Percentiles rank a stretch among this genome's conserved stretches.
phyloP scores from a whole-genome alignment of 257 asterid species.

The Pogostemon cablin region DNA sequence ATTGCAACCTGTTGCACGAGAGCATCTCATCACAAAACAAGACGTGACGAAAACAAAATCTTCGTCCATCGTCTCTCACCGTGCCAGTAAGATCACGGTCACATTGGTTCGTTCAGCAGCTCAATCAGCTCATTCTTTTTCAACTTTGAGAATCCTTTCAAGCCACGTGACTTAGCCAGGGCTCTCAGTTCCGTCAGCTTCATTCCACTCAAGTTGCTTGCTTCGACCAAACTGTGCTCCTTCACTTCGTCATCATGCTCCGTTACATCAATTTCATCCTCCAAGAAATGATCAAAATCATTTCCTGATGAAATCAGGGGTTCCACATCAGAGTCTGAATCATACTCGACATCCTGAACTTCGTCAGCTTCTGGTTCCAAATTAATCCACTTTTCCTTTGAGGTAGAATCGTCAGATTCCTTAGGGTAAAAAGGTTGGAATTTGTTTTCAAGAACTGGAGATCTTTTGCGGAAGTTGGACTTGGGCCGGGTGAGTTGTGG shows the following conservation, averaged over 20 bases:
- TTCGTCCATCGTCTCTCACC: not conserved
- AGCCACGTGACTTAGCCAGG: constrained; percentile 69
- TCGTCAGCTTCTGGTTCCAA: constrained; percentile 39
- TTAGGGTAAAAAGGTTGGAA: constrained; percentile 51
- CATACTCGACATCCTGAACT: constrained; percentile 41
- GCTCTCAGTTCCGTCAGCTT: constrained; percentile 58
- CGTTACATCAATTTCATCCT: constrained; percentile 42
- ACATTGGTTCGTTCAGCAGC: constrained; percentile 37
- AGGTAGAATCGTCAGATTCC: constrained; percentile 36
- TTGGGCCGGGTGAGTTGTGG: constrained; percentile 63
- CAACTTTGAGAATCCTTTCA: constrained; percentile 73
- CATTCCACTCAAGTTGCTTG: not conserved
- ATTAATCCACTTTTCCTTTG: constrained; percentile 30
- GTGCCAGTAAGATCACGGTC: not conserved
- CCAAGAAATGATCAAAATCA: constrained; percentile 45
- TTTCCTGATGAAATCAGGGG: constrained; percentile 39
- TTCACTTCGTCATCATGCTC: constrained; percentile 38
- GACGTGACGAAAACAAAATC: constrained; percentile 16
- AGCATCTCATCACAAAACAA: not conserved
- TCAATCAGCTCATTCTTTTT: constrained; percentile 60
- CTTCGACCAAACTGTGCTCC: constrained; percentile 34
- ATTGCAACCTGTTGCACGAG: not conserved
- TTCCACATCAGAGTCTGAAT: constrained; percentile 45
- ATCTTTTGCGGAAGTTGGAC: constrained; percentile 73
- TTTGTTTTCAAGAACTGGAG: constrained; percentile 71